Conservation (phyloP, 352 stramenopile species). For the Pythium biforme region DNA sequence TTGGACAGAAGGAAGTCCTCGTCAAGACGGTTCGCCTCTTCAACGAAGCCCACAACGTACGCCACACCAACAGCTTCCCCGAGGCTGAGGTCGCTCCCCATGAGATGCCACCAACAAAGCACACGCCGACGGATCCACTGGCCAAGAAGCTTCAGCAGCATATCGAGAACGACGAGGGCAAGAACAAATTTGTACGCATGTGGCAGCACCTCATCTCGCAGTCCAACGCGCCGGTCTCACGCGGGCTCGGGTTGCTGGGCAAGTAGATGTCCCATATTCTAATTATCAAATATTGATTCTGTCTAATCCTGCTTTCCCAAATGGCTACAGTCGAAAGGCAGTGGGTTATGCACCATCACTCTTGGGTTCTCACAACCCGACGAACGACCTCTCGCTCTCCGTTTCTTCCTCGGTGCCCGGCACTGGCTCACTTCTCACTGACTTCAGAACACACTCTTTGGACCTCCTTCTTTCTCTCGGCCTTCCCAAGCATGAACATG, state of each 20-base stretch:
- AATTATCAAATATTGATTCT: not conserved
- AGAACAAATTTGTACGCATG: conserved; percentile 10
- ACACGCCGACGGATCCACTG: not conserved
- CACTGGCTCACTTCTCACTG: conserved; percentile 9
- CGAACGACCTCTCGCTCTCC: conserved; percentile 12
- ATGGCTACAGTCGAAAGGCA: conserved; percentile 11
- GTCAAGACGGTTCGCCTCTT: conserved; percentile 8
- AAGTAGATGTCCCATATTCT: not conserved
- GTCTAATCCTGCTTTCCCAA: too few relatives aligned
- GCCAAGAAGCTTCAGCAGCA: not conserved
- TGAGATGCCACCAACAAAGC: not conserved
- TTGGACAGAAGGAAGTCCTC: conserved; percentile 7
- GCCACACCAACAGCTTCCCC: not conserved
- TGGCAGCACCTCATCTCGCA: conserved; percentile 15
- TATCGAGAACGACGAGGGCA: not conserved
- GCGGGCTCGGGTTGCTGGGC: not conserved
- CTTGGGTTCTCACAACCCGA: conserved; percentile 6
- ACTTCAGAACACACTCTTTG: conserved; percentile 4
- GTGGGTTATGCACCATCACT: conserved; percentile 9
- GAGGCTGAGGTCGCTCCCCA: too few relatives aligned
- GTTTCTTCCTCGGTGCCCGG: not conserved
- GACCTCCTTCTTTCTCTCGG: not conserved
- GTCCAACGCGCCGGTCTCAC: not conserved
- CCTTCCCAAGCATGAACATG: conserved; percentile 4
- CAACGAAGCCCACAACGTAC: not conserved